Evolutionary conservation across 768 basidiomycete species (phyloP), one percentile per base, ranked within the genome.

Genomic region (Suillus sp.): DNA sequence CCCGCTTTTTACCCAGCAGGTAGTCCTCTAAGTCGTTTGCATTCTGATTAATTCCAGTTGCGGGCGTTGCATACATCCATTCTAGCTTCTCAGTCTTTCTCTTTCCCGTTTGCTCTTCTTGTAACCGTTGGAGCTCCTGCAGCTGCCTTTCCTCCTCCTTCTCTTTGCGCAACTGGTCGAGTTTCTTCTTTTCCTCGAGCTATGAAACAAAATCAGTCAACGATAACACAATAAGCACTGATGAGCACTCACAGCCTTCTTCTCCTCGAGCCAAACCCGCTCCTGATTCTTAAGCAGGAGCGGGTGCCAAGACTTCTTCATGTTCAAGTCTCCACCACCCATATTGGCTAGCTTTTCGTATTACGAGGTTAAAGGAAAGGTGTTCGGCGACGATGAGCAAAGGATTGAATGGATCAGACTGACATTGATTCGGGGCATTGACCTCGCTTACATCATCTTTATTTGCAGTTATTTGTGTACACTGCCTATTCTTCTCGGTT

Each of bases 241-340:
- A 42, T 58, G 35, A 38, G 20, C 18, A 83, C 92, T 70, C 74
- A 93, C 94, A 60, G 95, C 95, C 74, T 93, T 91, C 86, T 96
- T 95, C 78, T 99, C 97, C 77, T 96, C 92, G 62, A 98, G 84
- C 96, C 97, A 99, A 71, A 99, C 97, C 86, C 92, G 88, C 88
- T 96, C 94, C 89, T 98, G 96, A 79, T 96, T 96, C 75, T 94
- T 95, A 78, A 97, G 78, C 78, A 96, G 92, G 84, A 95, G 89
- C 85, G 96, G 96, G 76, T 98, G 96, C 96, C 96, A 98, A 67
- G 93, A 95, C 85, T 97, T 96, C 79, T 93, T 97, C 96, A 99
- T 99, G 74, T 99, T 99, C 75, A 98, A 83, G 77, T 98, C 96
- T 65, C 92, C 96, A 64, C 96, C 95, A 87, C 96, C 96, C 96